Conservation (phyloP, 768 basidiomycete genomes). For the Xerocomus spinulosus region DNA sequence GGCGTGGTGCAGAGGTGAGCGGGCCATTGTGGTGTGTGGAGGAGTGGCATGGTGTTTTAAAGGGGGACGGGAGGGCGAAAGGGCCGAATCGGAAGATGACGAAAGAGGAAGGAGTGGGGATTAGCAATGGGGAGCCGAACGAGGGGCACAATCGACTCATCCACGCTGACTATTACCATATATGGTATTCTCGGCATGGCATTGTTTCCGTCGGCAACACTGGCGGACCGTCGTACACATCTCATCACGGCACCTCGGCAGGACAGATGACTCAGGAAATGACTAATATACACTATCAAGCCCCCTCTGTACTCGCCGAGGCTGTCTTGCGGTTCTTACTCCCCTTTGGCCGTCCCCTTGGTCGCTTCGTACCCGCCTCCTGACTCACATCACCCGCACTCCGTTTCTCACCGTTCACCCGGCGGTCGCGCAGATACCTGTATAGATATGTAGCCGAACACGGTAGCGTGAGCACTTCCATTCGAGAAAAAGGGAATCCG, state of each 20-base stretch:
- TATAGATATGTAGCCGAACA: slow-evolving; percentile 7
- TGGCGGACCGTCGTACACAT: background rate
- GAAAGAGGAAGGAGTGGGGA: slow-evolving; percentile 26
- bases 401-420: slow-evolving; percentile 46
- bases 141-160: slow-evolving; percentile 3
- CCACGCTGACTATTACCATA: slow-evolving; percentile 6
- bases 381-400: slow-evolving; percentile 19
- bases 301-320: too few species aligned
- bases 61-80: slow-evolving; percentile 24
- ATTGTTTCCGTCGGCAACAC: background rate
- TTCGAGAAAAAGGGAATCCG: background rate
- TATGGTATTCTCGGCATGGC: background rate
- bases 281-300: too few species aligned
- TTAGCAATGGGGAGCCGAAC: slow-evolving; percentile 27
- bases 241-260: slow-evolving; percentile 6
- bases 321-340: slow-evolving; percentile 69
- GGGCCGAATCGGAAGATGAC: slow-evolving; percentile 35
- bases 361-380: slow-evolving; percentile 44
- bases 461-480: slow-evolving; percentile 14
- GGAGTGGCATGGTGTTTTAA: slow-evolving; percentile 27
- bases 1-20: slow-evolving; percentile 40
- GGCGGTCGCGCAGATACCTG: slow-evolving; percentile 61
- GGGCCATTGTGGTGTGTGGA: slow-evolving; percentile 13
- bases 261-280: background rate
- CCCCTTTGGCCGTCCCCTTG: slow-evolving; percentile 65